phyloP scores from a whole-genome alignment of 2,329 filamentous ascomycete genomes.

The Calonectria naviculata region DNA sequence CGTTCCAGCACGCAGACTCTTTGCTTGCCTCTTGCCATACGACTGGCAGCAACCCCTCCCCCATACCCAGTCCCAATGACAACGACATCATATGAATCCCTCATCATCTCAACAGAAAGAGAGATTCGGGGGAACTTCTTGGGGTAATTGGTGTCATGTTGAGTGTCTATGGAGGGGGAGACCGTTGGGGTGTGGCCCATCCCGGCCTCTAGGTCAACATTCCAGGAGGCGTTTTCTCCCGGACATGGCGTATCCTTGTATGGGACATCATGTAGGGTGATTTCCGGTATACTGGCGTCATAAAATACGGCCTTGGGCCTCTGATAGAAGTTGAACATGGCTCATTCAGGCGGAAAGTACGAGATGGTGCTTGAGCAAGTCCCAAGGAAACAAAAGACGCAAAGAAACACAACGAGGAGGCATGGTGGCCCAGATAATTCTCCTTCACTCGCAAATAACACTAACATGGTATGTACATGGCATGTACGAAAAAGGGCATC shows the following conservation, averaged over 20 bases:
- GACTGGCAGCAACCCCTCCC: conserved; percentile 72
- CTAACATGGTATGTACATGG: neutral
- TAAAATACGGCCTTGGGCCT: neutral
- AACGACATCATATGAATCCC: conserved; percentile 70
- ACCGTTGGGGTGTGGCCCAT: neutral
- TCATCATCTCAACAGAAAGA: conserved; percentile 66
- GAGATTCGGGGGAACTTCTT: conserved; percentile 63
- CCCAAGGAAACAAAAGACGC: neutral
- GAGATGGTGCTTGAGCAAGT: neutral
- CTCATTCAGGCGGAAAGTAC: neutral
- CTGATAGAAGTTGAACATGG: neutral
- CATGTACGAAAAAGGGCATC: neutral
- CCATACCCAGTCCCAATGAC: conserved; percentile 79
- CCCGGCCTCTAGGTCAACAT: neutral
- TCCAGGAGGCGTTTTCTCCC: neutral
- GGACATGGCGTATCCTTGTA: too few species aligned
- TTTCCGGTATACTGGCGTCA: neutral
- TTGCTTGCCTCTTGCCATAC: conserved; percentile 68
- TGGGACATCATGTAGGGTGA: neutral
- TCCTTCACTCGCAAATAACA: neutral
- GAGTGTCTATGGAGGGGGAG: neutral
- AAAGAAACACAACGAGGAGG: neutral
- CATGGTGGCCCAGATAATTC: neutral
- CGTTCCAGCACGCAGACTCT: conserved; percentile 74
- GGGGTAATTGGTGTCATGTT: neutral